Base-by-base conservation (phyloP, 495 filamentous ascomycete species). In the Xylaria nigripes region DNA sequence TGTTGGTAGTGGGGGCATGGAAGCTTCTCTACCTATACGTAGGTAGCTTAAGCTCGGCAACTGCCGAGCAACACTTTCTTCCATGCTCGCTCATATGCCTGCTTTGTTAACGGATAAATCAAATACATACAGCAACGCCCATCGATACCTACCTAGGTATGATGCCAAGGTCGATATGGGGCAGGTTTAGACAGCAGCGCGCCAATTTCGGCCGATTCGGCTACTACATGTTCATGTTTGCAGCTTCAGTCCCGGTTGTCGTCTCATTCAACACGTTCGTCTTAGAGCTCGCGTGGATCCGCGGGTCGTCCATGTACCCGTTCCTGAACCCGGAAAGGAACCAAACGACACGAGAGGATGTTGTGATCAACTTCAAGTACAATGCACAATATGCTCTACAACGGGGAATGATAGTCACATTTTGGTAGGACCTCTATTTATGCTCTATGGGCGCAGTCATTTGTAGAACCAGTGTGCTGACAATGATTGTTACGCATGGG, bases 221-320 rank as follows among this genome's bases (percentile, higher is more conserved):
- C 32, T 68, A 67, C 59, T 70, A 70, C 27, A 70, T 82, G 40
- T 69, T 84, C 60, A 65, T 75, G 52, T 71, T 82, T 55, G 74
- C 75, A 24, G 80, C 83, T 27, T 75, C 83, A 68, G 60, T 87
- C 24, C 86, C 86, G 1, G 78, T 85, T 24, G 64, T 79, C 22
- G 74, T 84, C 41, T 84, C 81, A 70, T 79, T 88, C 70, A 80
- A 82, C 46, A 72, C 76, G 44, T 73, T 86, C 60, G 72, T 88
- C 48, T 73, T 77, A 45, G 74, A 84, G 55, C 57, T 85, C 24
- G 81, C 82, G 60, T 75, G 75, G 70, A 81, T 90, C 57, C 72
- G 69, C 24, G 87, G 87, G 2, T 72, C 80, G 19, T 86, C 82
- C 15, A 92, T 92, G 87, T 87, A 85, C 50, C 87, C 87, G 0